phyloP scores from a whole-genome alignment of 2,329 filamentous ascomycete species.

The Calcarisporium arbuscula region DNA sequence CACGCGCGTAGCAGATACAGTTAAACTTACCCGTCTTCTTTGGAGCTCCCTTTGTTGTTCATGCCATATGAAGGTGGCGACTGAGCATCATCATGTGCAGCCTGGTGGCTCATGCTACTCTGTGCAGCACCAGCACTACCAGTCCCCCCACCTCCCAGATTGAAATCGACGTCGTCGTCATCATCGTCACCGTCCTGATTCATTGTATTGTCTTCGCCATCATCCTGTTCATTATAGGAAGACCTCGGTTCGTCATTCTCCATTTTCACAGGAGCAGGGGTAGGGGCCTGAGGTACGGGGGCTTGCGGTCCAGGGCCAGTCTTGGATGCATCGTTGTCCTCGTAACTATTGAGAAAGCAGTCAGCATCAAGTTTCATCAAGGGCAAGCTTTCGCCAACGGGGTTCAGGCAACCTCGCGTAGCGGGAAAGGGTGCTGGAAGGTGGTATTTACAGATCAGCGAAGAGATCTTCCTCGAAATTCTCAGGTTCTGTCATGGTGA shows the following conservation, averaged over 20 bases:
- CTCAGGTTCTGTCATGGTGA: slow-evolving; percentile 68
- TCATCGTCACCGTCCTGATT: slow-evolving; percentile 43
- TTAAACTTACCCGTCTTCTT: slow-evolving; percentile 38
- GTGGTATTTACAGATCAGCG: slow-evolving; percentile 71
- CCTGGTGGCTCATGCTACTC: slow-evolving; percentile 2
- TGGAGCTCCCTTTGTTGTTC: slow-evolving; percentile 57
- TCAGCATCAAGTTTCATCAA: too few species aligned
- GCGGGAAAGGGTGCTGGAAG: too few species aligned
- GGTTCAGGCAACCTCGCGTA: neutral
- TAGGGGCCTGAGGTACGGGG: slow-evolving; percentile 19
- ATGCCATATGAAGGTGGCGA: slow-evolving; percentile 28
- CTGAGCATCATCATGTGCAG: slow-evolving; percentile 22
- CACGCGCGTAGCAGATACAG: too few species aligned
- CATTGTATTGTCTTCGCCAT: slow-evolving; percentile 33
- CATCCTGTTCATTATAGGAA: slow-evolving; percentile 16
- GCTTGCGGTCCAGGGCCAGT: slow-evolving; percentile 26
- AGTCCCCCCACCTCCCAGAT: slow-evolving; percentile 40
- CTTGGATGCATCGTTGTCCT: slow-evolving; percentile 52
- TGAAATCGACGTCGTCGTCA: slow-evolving; percentile 54
- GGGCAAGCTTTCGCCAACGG: neutral
- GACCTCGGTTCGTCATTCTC: slow-evolving; percentile 10
- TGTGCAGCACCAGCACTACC: slow-evolving; percentile 18
- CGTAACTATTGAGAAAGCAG: slow-evolving; percentile 43
- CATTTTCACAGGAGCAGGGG: slow-evolving; percentile 18
- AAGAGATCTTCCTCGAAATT: slow-evolving; percentile 92